Percentiles rank a stretch among this genome's conserved stretches.
phyloP scores from a whole-genome alignment of 495 filamentous ascomycete genomes.

The Monascus purpureus region DNA sequence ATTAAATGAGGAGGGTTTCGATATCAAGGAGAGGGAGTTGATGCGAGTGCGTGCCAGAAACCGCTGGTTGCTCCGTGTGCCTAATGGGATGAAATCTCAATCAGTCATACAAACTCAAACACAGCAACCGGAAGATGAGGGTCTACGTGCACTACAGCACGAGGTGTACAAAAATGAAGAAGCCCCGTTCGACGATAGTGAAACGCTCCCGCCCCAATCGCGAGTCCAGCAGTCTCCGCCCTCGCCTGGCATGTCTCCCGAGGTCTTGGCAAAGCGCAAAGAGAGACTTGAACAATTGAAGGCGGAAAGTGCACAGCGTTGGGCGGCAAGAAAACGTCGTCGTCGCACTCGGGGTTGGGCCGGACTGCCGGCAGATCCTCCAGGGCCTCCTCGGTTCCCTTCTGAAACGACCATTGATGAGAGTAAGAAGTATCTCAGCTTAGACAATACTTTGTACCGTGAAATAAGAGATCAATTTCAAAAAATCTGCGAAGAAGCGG shows the following conservation, averaged over 20 bases:
- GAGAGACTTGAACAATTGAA: conserved; percentile 43
- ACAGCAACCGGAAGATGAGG: conserved; percentile 24
- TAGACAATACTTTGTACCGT: conserved; percentile 50
- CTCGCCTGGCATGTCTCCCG: conserved; percentile 32
- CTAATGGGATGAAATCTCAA: conserved; percentile 40
- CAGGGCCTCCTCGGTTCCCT: conserved; percentile 60
- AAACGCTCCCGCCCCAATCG: conserved; percentile 10
- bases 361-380: conserved; percentile 59
- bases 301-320: conserved; percentile 48
- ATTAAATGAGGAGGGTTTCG: conserved; percentile 55
- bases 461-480: conserved; percentile 53
- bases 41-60: conserved; percentile 51
- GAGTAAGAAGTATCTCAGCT: conserved; percentile 51
- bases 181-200: conserved; percentile 13
- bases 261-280: conserved; percentile 40
- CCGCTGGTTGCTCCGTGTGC: conserved; percentile 46
- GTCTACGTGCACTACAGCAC: conserved; percentile 25
- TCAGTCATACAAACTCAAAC: conserved; percentile 7
- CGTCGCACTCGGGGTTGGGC: conserved; percentile 58
- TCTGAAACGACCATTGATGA: conserved; percentile 75
- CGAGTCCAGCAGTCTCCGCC: conserved; percentile 6
- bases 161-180: conserved; percentile 25
- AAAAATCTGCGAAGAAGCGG: conserved; percentile 47
- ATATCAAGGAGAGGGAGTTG: conserved; percentile 55
- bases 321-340: conserved; percentile 53